Conservation (phyloP, 176 grass and related monocot species). For the Otatea glauca region DNA sequence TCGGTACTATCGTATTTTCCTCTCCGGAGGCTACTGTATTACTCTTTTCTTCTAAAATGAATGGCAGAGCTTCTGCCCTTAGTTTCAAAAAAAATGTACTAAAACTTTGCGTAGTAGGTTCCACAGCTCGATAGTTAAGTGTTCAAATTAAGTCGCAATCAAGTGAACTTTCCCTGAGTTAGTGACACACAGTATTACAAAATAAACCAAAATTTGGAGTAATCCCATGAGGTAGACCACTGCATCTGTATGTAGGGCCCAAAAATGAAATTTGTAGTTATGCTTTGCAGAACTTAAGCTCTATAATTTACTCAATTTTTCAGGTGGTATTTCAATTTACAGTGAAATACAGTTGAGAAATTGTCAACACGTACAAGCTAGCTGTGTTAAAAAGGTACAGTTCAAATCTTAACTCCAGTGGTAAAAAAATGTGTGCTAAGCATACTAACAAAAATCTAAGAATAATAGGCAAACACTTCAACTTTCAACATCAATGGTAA, state of each 20-base stretch:
- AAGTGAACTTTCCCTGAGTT: constrained; percentile 12
- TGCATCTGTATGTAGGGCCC: constrained; percentile 15
- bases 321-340: neutral
- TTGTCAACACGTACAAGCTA: neutral
- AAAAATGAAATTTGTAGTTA: constrained; percentile 6
- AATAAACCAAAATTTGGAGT: neutral
- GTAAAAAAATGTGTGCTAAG: neutral
- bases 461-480: neutral
- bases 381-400: constrained; percentile 14
- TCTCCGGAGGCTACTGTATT: too few species aligned
- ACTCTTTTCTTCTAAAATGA: too few species aligned
- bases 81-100: too few species aligned
- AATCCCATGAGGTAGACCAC: neutral
- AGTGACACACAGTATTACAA: neutral
- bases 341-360: neutral
- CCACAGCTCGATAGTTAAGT: constrained; percentile 11
- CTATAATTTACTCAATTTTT: neutral
- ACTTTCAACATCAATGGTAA: constrained; percentile 19
- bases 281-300: neutral
- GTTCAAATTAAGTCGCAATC: neutral
- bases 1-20: too few species aligned
- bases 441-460: neutral
- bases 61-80: too few species aligned
- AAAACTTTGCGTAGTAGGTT: neutral
- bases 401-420: constrained; percentile 1